phyloP scores from a whole-genome alignment of 306 rosid species.

The Mucuna pruriens region DNA sequence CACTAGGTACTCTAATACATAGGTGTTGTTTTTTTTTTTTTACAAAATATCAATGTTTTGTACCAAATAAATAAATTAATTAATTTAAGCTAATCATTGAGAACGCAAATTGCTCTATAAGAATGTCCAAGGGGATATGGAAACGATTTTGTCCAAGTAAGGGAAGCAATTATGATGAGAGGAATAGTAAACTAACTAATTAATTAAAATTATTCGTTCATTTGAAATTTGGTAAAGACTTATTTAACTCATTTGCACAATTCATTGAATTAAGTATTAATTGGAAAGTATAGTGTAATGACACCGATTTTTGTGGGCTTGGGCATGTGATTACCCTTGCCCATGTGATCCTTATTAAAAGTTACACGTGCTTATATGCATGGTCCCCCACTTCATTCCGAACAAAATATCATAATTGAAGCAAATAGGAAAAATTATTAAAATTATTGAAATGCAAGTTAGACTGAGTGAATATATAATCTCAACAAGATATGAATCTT shows the following conservation, averaged over 20 bases:
- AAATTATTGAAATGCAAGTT: not conserved
- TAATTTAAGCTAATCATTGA: not conserved
- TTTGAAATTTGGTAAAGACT: not conserved
- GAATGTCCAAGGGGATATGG: not conserved
- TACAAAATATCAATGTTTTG: not conserved
- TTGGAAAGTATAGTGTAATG: slow-evolving; percentile 3
- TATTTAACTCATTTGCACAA: not conserved
- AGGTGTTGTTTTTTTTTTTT: not conserved
- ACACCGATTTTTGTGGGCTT: slow-evolving; percentile 31
- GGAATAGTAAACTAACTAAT: not conserved
- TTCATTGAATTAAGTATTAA: slow-evolving; percentile 1
- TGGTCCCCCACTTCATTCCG: slow-evolving; percentile 37
- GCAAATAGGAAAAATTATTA: not conserved
- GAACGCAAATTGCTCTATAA: not conserved
- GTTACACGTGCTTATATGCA: slow-evolving; percentile 45
- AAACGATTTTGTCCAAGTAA: not conserved
- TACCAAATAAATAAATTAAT: not conserved
- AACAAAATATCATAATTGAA: not conserved
- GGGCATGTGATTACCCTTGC: slow-evolving; percentile 50
- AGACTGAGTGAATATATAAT: not conserved
- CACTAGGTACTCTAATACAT: not conserved
- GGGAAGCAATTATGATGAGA: not conserved
- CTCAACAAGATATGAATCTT: not conserved
- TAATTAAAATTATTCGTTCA: not conserved
- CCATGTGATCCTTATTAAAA: slow-evolving; percentile 56